Base-by-base conservation (phyloP, 148 eudicot genomes). In the Camellia sinensis region DNA sequence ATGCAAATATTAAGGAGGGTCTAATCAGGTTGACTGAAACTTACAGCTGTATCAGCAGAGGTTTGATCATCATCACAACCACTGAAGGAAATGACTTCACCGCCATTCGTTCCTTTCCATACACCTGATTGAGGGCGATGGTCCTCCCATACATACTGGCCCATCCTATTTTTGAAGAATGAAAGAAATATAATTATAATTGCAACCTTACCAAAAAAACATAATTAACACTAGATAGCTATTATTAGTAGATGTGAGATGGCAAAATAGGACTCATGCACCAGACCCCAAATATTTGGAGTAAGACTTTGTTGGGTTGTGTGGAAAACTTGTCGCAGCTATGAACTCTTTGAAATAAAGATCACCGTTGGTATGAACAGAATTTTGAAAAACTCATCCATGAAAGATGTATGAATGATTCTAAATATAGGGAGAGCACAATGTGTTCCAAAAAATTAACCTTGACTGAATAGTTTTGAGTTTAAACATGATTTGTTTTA, bases 21-120 rank as follows among this genome's bases (percentile, higher is more conserved):
- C 11, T 18, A 78, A 78, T 67, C n/a, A 22, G 12, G 21, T n/a
- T 17, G 10, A 29, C 10, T 29, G 10, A 78, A 82, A 85, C 97
- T 85, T 86, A 96, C 99, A 81, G 98, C 76, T 81, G 97, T 96
- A 87, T 94, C 99, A 62, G 98, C 99, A 76, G 99, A 94, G 77
- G 95, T 94, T 84, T 97, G 99, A 80, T 94, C 78, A 81, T 97
- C 99, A 82, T 97, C 98, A 84, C 99, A 97, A 54, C 99, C 99
- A 82, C 99, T 94, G 78, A 97, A 90, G 67, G 98, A 97, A 69
- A 97, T 80, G 59, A 85, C 99, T 94, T 97, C 99, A 69, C 99
- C 99, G 56, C 99, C 99, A 76, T 66, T 85, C 52, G 94, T 85
- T 83, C 99, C 99, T 88, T 97, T 97, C 97, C 95, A 94, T 48